Base-by-base conservation (phyloP, 805 yeast species). In the Spathaspora hagerdaliae region DNA sequence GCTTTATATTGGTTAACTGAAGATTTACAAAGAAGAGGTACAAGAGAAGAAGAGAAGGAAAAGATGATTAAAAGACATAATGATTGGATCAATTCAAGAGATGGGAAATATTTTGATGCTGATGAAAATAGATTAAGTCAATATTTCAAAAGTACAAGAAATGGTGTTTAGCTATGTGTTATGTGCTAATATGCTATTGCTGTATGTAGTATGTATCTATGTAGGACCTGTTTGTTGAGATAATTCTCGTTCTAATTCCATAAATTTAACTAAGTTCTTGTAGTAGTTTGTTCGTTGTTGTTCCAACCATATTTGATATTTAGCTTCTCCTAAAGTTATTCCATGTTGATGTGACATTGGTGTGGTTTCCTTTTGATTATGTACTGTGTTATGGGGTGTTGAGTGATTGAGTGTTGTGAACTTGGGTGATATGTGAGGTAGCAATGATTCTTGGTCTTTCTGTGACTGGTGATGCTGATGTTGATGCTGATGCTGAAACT, bases 1-100 rank as follows among this genome's bases (percentile, higher is more conserved):
- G 91, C 90, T 0, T 63, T 84, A 47, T 65, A 73, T 34, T 87
- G 95, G 95, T 66, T 87, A 24, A 53, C 65, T 24, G 61, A 65
- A 1, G 88, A 83, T 54, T 72, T 76, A 52, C 63, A 56, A 42
- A 65, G 61, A 49, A 71, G 87, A 48, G 92, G 86, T 27, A 71
- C 69, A 27, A 69, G 83, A 50, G 77, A 67, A 6, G 79, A 77
- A 15, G 73, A 70, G 38, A 60, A 62, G 54, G 41, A 44, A 15
- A 56, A 72, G 58, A 56, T 67, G 61, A 53, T 59, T 52, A 32
- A 73, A 73, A 56, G 78, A 74, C 45, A 75, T 60, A 53, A 82
- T 77, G 84, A 80, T 66, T 53, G 89, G 86, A 41, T 68, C 73
- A 52, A 74, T 65, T 46, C 62, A 50, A 50, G 65, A 53, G 66